phyloP scores from a whole-genome alignment of 148 eudicot species.

The Chenopodium album region DNA sequence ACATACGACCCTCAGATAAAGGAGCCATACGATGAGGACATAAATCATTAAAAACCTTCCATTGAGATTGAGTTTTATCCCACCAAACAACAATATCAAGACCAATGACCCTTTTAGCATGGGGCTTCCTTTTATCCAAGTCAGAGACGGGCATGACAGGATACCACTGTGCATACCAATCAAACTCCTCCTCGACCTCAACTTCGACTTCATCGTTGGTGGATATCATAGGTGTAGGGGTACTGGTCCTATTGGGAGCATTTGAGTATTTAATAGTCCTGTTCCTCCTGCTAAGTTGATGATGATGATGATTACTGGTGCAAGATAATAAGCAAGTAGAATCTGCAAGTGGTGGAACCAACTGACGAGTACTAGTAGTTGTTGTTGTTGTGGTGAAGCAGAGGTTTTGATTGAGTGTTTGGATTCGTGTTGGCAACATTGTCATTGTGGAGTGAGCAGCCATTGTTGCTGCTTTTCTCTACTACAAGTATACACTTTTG shows the following conservation, averaged over 20 bases:
- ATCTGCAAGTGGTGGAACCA: neutral
- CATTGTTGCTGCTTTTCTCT: neutral
- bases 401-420: neutral
- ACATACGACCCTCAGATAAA: conserved; percentile 58
- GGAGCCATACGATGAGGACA: conserved; percentile 88
- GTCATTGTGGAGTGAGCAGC: conserved; percentile 8
- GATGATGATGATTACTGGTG: neutral
- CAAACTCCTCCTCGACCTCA: conserved; percentile 35
- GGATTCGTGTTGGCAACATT: neutral
- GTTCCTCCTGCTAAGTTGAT: neutral
- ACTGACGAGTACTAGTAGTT: neutral
- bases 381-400: neutral
- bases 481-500: too few species aligned
- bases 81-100: conserved; percentile 78
- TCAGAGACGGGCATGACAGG: conserved; percentile 66
- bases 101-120: conserved; percentile 59
- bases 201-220: neutral
- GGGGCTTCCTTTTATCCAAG: conserved; percentile 70
- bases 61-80: conserved; percentile 52
- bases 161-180: conserved; percentile 76
- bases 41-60: conserved; percentile 77
- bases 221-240: neutral
- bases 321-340: neutral
- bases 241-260: neutral
- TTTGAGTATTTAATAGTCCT: neutral